A percentile compares a stretch with the other conserved stretches of the same genome.
These are phyloP conservation scores for Albophoma yamanashiensis DNA, from an alignment of 2,329 filamentous ascomycete genomes.

Conservation along the genomic window DNA sequence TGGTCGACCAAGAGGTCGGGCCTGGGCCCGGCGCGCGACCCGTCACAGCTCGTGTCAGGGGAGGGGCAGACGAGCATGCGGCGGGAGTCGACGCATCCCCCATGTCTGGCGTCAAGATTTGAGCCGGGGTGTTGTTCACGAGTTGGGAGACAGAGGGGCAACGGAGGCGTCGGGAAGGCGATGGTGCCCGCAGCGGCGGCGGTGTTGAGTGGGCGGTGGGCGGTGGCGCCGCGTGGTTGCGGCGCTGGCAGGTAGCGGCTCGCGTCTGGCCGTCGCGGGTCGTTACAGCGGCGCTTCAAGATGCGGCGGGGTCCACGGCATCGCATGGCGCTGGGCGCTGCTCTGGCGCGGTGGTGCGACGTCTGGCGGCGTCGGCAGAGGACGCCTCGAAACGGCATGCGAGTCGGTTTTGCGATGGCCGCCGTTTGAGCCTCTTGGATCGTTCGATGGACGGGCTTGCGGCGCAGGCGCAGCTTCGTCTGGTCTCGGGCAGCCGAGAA, in stretches of 20 bases:
- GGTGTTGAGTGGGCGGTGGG: too few relatives aligned
- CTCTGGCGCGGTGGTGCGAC: background rate
- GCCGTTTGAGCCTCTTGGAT: too few relatives aligned
- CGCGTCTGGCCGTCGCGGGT: background rate
- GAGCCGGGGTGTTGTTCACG: background rate
- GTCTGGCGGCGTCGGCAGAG: background rate
- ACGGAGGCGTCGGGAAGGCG: background rate
- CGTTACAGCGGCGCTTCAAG: background rate
- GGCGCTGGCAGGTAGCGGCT: background rate
- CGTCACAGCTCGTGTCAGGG: background rate
- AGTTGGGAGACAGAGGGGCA: background rate
- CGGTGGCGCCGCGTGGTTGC: background rate
- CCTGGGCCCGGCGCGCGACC: background rate
- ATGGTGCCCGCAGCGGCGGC: background rate
- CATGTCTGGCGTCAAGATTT: background rate
- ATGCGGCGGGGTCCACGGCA: background rate
- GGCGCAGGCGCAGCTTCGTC: background rate
- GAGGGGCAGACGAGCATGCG: background rate
- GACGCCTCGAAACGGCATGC: background rate
- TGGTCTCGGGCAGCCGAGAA: background rate
- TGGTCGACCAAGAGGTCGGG: background rate
- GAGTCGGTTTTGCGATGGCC: too few relatives aligned
- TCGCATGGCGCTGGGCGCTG: background rate
- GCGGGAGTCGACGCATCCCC: background rate
- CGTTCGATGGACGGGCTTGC: too few relatives aligned